phyloP scores from a whole-genome alignment of 768 basidiomycete species.

The Psilocybe subaeruginosa region DNA sequence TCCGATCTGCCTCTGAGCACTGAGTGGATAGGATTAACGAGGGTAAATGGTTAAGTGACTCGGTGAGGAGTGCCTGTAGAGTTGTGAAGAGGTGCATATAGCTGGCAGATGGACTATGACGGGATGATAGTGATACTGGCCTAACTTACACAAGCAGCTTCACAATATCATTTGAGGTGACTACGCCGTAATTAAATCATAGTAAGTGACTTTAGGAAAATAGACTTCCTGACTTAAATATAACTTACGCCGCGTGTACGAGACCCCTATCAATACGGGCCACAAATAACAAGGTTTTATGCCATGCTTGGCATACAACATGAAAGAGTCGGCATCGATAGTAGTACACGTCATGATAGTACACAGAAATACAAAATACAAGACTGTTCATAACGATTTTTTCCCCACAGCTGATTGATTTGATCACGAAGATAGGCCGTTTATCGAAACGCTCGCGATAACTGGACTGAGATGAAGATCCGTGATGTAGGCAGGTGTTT shows the following conservation, averaged over 20 bases:
- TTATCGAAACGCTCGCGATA: constrained; percentile 40
- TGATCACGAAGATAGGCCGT: constrained; percentile 27
- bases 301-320: background rate
- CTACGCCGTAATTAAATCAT: too few relatives aligned
- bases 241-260: background rate
- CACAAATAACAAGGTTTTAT: background rate
- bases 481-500: constrained; percentile 39
- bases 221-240: background rate
- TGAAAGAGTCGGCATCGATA: background rate
- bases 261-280: background rate
- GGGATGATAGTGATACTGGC: too few relatives aligned
- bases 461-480: constrained; percentile 50
- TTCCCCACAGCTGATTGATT: too few relatives aligned
- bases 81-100: too few relatives aligned
- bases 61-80: too few relatives aligned
- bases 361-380: background rate
- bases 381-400: background rate
- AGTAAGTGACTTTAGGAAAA: background rate
- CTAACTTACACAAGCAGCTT: too few relatives aligned
- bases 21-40: too few relatives aligned
- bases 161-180: too few relatives aligned
- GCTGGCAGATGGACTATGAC: too few relatives aligned
- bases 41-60: too few relatives aligned
- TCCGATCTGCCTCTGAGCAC: too few relatives aligned
- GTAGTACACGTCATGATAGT: background rate